A percentile compares a stretch with the other conserved stretches of the same genome.
Conservation (phyloP, 176 grass and related monocot species). For the Paspalum notatum region DNA sequence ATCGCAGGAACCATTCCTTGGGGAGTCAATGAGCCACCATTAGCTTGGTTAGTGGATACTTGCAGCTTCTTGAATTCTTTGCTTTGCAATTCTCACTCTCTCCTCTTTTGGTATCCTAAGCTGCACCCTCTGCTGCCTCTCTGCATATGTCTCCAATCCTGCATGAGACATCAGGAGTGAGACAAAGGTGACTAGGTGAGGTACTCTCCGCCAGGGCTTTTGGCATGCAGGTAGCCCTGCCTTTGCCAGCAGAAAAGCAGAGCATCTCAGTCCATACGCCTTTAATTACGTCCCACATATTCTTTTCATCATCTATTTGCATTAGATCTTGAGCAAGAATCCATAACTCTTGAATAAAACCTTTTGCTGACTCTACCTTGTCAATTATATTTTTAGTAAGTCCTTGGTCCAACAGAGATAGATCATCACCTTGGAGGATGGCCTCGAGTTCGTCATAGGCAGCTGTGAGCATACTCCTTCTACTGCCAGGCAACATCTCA, state of each 20-base stretch:
- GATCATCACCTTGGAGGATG: neutral
- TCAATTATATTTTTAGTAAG: neutral
- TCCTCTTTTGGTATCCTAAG: neutral
- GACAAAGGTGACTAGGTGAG: neutral
- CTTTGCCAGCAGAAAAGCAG: conserved; percentile 2
- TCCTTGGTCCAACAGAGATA: rapidly evolving
- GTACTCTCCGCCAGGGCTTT: neutral
- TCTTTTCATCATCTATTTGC: neutral
- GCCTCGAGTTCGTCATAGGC: neutral
- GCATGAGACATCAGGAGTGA: neutral
- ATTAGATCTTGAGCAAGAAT: neutral
- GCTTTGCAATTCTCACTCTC: neutral
- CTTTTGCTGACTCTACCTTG: neutral
- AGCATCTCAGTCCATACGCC: conserved; percentile 11
- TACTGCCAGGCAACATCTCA: neutral
- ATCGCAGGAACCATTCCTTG: no score
- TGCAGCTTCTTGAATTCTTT: no score
- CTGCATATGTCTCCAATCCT: neutral
- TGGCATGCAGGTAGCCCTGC: conserved; percentile 1
- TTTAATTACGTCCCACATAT: neutral
- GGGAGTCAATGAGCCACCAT: no score
- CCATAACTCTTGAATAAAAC: no score
- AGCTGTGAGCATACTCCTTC: neutral
- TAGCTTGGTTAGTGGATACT: no score
- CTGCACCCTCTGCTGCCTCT: neutral